Base-by-base conservation (phyloP, 1,284 basidiomycete species). In the Cryptococcus depauperatus region DNA sequence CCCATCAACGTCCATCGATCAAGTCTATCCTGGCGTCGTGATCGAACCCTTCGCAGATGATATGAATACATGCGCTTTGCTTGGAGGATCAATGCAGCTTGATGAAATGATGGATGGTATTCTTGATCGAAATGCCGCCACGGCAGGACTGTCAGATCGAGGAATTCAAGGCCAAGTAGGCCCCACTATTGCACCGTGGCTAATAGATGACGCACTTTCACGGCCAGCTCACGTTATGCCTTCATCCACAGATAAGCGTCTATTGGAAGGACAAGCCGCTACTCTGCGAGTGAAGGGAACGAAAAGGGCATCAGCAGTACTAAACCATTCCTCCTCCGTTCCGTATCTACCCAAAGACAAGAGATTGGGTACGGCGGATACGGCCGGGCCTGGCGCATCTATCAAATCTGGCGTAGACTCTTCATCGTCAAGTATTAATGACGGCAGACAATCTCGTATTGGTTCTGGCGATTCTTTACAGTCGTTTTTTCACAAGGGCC, bases 121-220 rank as follows among this genome's bases (percentile, higher is more conserved):
- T 21, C 43, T 69, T 11, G 65, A 66, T 47, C 55, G 57, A 0
- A 46, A 48, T 8, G 58, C 63, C 19, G 42, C 52, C 19, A 14
- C 41, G 23, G 19, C 43, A 30, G 48, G 25, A 23, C 22, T 27
- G 35, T 25, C 47, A 10, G 42, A 41, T 32, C 10, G 30, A 23
- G 33, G 25, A 11, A 41, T 44, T 7, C 33, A 49, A 4, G 55
- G 52, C 19, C 59, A 48, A 30, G 62, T 59, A 6, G 56, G 50
- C 1, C 53, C 60, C 16, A 69, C 66, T 46, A 66, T 69, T 40
- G 67, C 67, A 7, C 67, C 67, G 7, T 69, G 67, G 67, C 46
- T 67, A 21, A 52, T 54, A 43, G 67, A 69, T 23, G 65, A 65
- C 48, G 38, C 52, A n/a, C 18, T 41, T 5, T 9, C 41, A 16